Evolutionary conservation across 2,329 filamentous ascomycete genomes (phyloP).

Genomic region (Microdochium bolleyi): DNA sequence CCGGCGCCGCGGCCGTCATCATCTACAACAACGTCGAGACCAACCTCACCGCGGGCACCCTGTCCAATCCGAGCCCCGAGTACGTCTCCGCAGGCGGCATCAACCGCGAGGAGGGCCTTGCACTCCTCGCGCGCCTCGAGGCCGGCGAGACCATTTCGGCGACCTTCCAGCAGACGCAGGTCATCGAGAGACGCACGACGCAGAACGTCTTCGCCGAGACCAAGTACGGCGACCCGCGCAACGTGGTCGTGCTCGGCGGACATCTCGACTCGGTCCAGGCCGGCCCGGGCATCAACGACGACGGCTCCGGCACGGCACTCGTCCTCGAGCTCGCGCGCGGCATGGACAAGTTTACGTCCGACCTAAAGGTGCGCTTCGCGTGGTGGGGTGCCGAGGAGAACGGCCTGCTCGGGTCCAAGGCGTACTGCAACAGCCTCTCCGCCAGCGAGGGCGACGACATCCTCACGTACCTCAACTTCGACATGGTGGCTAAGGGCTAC

Average conservation of each 20-base stretch:
- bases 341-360: conserved; percentile 23
- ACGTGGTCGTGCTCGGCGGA: conserved; percentile 38
- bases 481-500: conserved; percentile 47
- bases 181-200: conserved; percentile 14
- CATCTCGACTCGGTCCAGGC: conserved; percentile 40
- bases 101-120: conserved; percentile 31
- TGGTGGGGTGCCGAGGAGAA: conserved; percentile 46
- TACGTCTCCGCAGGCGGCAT: conserved; percentile 30
- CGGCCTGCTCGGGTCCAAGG: conserved; percentile 38
- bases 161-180: conserved; percentile 33
- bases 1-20: conserved; percentile 30
- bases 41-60: conserved; percentile 27
- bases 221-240: conserved; percentile 35
- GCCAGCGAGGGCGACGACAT: conserved; percentile 40
- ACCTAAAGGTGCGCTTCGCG: conserved; percentile 40
- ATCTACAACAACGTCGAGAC: conserved; percentile 28
- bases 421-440: conserved; percentile 34
- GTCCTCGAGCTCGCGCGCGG: conserved; percentile 34
- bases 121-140: conserved; percentile 26
- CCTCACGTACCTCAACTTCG: conserved; percentile 53
- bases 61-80: conserved; percentile 24
- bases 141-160: conserved; percentile 28
- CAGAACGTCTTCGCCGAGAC: conserved; percentile 42
- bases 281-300: conserved; percentile 54
- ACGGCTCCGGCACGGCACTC: conserved; percentile 46